These are phyloP conservation scores for Fusarium solani-melongenae DNA, from an alignment of 2,329 filamentous ascomycete species.

Conservation along the genomic window DNA sequence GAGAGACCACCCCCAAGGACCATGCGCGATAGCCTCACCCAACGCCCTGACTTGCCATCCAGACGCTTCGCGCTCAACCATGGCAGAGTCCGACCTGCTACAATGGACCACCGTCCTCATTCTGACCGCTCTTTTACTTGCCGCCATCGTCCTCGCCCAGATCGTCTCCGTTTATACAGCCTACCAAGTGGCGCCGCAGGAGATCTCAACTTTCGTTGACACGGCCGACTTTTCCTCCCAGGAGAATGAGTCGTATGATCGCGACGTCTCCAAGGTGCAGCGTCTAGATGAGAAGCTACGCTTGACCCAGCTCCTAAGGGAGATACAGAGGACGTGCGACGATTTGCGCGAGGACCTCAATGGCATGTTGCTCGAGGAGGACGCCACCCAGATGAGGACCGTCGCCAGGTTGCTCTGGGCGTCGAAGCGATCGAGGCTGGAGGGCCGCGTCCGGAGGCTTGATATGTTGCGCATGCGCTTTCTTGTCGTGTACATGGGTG, in stretches of 20 bases:
- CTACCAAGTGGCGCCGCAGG: slow-evolving; percentile 67
- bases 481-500: slow-evolving; percentile 72
- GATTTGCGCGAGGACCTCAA: slow-evolving; percentile 71
- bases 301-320: slow-evolving; percentile 66
- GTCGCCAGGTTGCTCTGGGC: slow-evolving; percentile 69
- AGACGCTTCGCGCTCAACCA: slow-evolving; percentile 51
- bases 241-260: slow-evolving; percentile 73
- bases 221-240: slow-evolving; percentile 70
- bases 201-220: slow-evolving; percentile 68
- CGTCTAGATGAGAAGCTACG: slow-evolving; percentile 72
- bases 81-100: slow-evolving; percentile 62
- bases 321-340: slow-evolving; percentile 71
- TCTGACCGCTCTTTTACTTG: slow-evolving; percentile 67
- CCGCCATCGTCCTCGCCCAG: slow-evolving; percentile 65
- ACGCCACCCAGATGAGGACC: slow-evolving; percentile 55
- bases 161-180: slow-evolving; percentile 65
- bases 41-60: slow-evolving; percentile 39
- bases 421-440: slow-evolving; percentile 62
- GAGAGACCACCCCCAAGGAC: slow-evolving; percentile 29
- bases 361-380: slow-evolving; percentile 60
- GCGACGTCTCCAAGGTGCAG: slow-evolving; percentile 67
- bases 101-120: slow-evolving; percentile 69
- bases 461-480: slow-evolving; percentile 74
- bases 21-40: slow-evolving; percentile 45
- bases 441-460: slow-evolving; percentile 68